Conservation (phyloP, 2,329 filamentous ascomycete genomes). For the Microcera coccophila region DNA sequence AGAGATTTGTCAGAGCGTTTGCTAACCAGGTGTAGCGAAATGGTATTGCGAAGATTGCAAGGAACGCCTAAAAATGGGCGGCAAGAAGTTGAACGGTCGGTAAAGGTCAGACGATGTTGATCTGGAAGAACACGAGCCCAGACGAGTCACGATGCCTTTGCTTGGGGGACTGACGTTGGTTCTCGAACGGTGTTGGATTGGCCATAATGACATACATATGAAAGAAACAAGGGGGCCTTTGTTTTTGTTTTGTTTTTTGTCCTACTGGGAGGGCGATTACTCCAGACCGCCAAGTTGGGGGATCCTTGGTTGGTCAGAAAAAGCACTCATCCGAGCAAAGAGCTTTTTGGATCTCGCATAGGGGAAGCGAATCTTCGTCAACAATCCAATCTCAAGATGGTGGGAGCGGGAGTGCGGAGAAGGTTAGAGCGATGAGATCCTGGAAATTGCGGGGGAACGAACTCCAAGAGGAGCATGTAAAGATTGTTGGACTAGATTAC, state of each 20-base stretch:
- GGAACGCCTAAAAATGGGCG: conserved; percentile 55
- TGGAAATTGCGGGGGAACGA: background rate
- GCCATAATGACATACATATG: conserved; percentile 16
- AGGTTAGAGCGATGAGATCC: background rate
- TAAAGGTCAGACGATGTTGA: conserved; percentile 25
- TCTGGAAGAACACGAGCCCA: conserved; percentile 7
- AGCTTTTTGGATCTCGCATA: background rate
- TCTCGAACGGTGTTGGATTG: conserved; percentile 12
- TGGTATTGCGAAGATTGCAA: conserved; percentile 82
- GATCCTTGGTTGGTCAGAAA: no score
- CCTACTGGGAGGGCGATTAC: background rate
- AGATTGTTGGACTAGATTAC: conserved; percentile 14
- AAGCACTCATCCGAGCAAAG: background rate
- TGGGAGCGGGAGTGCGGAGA: background rate
- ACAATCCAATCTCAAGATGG: background rate
- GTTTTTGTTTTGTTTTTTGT: conserved; percentile 13
- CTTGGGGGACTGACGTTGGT: conserved; percentile 10
- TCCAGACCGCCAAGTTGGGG: conserved; percentile 6
- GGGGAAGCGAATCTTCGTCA: background rate
- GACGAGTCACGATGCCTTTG: conserved; percentile 16
- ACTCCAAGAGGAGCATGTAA: conserved; percentile 1
- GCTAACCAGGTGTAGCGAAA: conserved; percentile 54
- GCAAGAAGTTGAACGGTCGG: conserved; percentile 50
- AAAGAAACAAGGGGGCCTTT: conserved; percentile 21
- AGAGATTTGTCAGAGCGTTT: background rate